Evolutionary conservation across 2,329 filamentous ascomycete species (phyloP).

Genomic region (Pseudonectria foliicola): DNA sequence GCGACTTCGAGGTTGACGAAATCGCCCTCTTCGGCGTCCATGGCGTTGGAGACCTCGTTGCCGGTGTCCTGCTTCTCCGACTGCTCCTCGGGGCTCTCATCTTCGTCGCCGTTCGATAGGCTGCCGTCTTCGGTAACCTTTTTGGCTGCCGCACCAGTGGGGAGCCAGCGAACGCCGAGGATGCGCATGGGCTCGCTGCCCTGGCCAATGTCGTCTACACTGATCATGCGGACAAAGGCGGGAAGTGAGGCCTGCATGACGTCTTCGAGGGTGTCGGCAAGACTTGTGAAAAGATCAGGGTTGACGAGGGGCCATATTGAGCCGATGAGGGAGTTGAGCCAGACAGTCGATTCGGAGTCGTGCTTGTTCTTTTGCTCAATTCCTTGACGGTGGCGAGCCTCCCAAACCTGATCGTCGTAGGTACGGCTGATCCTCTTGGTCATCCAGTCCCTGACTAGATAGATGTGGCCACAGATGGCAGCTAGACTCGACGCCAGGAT

Average conservation of each 20-base stretch:
- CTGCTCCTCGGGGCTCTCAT: conserved; percentile 27
- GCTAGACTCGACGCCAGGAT: conserved; percentile 21
- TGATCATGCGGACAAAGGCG: conserved; percentile 64
- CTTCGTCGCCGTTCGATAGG: conserved; percentile 33
- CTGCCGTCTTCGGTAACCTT: conserved; percentile 54
- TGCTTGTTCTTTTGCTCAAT: conserved; percentile 33
- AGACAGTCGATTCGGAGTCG: conserved; percentile 58
- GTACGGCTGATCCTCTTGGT: conserved; percentile 53
- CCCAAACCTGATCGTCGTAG: conserved; percentile 65
- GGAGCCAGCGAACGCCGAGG: conserved; percentile 64
- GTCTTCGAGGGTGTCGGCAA: conserved; percentile 67
- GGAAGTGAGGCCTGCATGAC: conserved; percentile 74
- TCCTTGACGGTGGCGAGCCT: conserved; percentile 50
- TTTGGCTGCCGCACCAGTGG: conserved; percentile 59
- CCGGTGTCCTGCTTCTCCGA: conserved; percentile 31
- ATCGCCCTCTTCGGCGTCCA: conserved; percentile 71
- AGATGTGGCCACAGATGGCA: conserved; percentile 28
- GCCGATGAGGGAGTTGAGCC: conserved; percentile 62
- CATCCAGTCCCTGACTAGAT: conserved; percentile 51
- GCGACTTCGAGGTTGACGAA: conserved; percentile 72
- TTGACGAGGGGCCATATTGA: conserved; percentile 71
- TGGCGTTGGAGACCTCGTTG: conserved; percentile 42
- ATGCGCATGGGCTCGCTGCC: conserved; percentile 65
- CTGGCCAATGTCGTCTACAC: conserved; percentile 68
- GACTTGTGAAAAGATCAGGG: conserved; percentile 62